Evolutionary conservation across 2,329 filamentous ascomycete species (phyloP).

Genomic region (Talaromyces sp.): DNA sequence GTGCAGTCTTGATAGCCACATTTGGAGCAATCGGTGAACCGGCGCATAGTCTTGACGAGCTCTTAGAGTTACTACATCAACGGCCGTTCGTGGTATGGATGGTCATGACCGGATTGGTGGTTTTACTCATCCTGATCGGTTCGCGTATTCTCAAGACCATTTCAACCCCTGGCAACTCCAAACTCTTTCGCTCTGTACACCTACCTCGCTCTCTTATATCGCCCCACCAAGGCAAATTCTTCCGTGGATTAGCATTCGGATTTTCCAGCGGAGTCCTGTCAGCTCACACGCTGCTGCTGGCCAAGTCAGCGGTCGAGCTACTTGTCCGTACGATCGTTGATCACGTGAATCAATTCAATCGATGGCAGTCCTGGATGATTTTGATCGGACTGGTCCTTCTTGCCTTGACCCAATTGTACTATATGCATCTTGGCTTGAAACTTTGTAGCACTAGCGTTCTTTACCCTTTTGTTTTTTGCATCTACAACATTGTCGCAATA

Average conservation of each 20-base stretch:
- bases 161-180: constrained; percentile 31
- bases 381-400: constrained; percentile 74
- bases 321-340: constrained; percentile 83
- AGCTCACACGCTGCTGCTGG: constrained; percentile 85
- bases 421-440: constrained; percentile 88
- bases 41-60: constrained; percentile 78
- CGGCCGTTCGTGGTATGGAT: constrained; percentile 85
- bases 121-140: constrained; percentile 62
- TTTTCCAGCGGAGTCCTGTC: constrained; percentile 89
- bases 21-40: constrained; percentile 94
- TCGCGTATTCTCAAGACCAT: constrained; percentile 47
- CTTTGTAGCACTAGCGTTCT: constrained; percentile 92
- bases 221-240: constrained; percentile 66
- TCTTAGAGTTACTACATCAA: constrained; percentile 70
- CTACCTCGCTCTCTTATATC: constrained; percentile 36
- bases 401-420: constrained; percentile 88
- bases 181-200: constrained; percentile 43
- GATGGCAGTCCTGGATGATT: constrained; percentile 93
- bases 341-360: constrained; percentile 85
- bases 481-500: constrained; percentile 99
- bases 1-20: constrained; percentile 85
- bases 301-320: constrained; percentile 94
- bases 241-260: constrained; percentile 82
- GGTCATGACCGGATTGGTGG: constrained; percentile 69
- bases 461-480: constrained; percentile 95